phyloP scores from a whole-genome alignment of 2,329 filamentous ascomycete genomes.

The Penicillium digitatum region DNA sequence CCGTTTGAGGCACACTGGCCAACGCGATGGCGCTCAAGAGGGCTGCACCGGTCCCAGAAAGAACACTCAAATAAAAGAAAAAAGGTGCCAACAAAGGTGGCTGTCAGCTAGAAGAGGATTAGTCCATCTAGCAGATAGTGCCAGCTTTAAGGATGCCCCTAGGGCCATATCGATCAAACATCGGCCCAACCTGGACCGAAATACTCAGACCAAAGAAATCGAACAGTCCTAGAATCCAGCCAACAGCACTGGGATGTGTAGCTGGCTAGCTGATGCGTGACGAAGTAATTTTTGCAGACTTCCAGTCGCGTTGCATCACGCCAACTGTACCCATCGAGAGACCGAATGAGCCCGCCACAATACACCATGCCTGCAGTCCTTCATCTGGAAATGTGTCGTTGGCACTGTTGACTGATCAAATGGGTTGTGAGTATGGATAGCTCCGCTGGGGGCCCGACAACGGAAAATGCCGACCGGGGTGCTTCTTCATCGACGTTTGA shows the following conservation, averaged over 20 bases:
- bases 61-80: conserved; percentile 40
- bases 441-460: conserved; percentile 18
- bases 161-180: conserved; percentile 51
- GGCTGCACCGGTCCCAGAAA: conserved; percentile 37
- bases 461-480: conserved; percentile 18
- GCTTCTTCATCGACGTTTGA: conserved; percentile 11
- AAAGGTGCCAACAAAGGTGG: conserved; percentile 50
- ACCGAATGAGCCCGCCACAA: conserved; percentile 37
- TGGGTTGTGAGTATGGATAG: conserved; percentile 19
- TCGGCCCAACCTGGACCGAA: conserved; percentile 48
- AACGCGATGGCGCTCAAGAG: conserved; percentile 40
- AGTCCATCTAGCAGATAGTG: conserved; percentile 35
- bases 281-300: conserved; percentile 49
- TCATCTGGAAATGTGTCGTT: conserved; percentile 33
- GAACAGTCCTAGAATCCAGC: conserved; percentile 51
- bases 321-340: conserved; percentile 43
- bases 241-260: conserved; percentile 47
- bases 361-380: conserved; percentile 35
- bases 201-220: conserved; percentile 45
- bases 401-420: conserved; percentile 17
- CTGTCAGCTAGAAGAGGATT: conserved; percentile 49
- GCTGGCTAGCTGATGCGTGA: conserved; percentile 42
- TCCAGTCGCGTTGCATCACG: conserved; percentile 50
- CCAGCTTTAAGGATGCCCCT: conserved; percentile 42
- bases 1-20: conserved; percentile 41